A percentile compares a stretch with the other conserved stretches of the same genome.
Conservation (phyloP, 208 protist genomes). For the Acanthamoeba healyi region DNA sequence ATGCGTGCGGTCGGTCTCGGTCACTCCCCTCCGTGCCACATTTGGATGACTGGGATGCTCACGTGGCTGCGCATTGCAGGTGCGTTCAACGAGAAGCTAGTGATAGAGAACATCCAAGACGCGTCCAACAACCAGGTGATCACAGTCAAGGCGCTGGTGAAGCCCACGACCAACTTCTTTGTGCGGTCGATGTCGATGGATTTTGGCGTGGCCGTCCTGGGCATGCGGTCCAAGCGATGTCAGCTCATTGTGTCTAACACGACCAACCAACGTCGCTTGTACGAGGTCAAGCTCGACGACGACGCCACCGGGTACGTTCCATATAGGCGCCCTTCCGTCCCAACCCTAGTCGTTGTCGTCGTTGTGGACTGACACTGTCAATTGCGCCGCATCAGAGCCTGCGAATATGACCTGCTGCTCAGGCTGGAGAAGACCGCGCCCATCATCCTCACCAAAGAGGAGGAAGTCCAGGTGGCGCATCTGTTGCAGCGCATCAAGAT, state of each 20-base stretch:
- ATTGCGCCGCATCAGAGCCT: conserved; percentile 2
- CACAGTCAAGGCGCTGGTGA: conserved; percentile 82
- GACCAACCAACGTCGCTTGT: conserved; percentile 70
- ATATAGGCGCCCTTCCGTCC: too few species aligned
- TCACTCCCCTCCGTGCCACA: too few species aligned
- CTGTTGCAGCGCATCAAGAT: conserved; percentile 80
- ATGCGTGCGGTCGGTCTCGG: too few species aligned
- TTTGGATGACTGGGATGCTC: too few species aligned
- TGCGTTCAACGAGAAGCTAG: conserved; percentile 84
- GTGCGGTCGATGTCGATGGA: conserved; percentile 78
- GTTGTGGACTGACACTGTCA: not conserved
- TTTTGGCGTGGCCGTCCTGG: conserved; percentile 78
- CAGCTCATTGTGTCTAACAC: conserved; percentile 80
- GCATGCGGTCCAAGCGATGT: conserved; percentile 70
- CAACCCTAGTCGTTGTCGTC: too few species aligned
- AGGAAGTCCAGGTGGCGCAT: conserved; percentile 77
- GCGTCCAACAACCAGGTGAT: conserved; percentile 79
- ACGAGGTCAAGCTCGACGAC: conserved; percentile 77
- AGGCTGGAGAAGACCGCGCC: conserved; percentile 69
- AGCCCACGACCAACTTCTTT: conserved; percentile 78
- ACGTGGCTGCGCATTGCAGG: too few species aligned
- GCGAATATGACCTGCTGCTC: conserved; percentile 77
- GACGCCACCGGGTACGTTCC: not conserved
- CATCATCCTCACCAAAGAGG: conserved; percentile 78
- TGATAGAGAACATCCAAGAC: conserved; percentile 87